phyloP scores from a whole-genome alignment of 1,284 basidiomycete species.

The Volvariella surrecta region DNA sequence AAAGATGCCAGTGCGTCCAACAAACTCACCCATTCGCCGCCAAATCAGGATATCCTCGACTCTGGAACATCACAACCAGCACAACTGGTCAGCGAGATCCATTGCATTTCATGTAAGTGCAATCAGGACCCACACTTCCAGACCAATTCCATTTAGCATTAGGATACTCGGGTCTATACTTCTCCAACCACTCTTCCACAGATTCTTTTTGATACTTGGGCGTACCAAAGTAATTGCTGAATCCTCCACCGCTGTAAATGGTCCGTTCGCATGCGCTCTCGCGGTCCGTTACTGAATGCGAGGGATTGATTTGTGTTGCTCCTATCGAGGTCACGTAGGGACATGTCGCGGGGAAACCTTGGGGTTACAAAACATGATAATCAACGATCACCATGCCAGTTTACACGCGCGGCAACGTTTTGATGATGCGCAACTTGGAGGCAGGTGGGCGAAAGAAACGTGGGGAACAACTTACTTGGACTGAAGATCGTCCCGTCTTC shows the following conservation, averaged over 20 bases:
- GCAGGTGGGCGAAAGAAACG: background rate
- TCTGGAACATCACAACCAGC: constrained; percentile 15
- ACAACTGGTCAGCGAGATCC: too few relatives aligned
- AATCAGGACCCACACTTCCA: constrained; percentile 17
- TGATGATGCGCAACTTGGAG: too few relatives aligned
- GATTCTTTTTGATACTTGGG: constrained; percentile 30
- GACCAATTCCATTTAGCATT: constrained; percentile 22
- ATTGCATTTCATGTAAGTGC: background rate
- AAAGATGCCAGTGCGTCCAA: too few relatives aligned
- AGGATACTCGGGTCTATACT: constrained; percentile 19
- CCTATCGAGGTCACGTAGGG: constrained; percentile 52
- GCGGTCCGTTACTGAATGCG: constrained; percentile 27
- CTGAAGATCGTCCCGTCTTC: constrained; percentile 33
- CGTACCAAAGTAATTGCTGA: constrained; percentile 29
- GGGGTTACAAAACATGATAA: too few relatives aligned
- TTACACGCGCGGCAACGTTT: too few relatives aligned
- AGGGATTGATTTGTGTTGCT: constrained; percentile 41
- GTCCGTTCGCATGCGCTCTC: constrained; percentile 36
- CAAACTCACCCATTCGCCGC: constrained; percentile 25
- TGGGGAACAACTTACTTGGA: constrained; percentile 19
- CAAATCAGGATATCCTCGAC: constrained; percentile 25
- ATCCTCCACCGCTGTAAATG: constrained; percentile 38
- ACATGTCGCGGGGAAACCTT: constrained; percentile 44
- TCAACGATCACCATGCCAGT: too few relatives aligned
- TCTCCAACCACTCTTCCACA: constrained; percentile 17